These are phyloP conservation scores for Epichloe hybrida DNA, from an alignment of 2,329 filamentous ascomycete species.

Conservation along the genomic window DNA sequence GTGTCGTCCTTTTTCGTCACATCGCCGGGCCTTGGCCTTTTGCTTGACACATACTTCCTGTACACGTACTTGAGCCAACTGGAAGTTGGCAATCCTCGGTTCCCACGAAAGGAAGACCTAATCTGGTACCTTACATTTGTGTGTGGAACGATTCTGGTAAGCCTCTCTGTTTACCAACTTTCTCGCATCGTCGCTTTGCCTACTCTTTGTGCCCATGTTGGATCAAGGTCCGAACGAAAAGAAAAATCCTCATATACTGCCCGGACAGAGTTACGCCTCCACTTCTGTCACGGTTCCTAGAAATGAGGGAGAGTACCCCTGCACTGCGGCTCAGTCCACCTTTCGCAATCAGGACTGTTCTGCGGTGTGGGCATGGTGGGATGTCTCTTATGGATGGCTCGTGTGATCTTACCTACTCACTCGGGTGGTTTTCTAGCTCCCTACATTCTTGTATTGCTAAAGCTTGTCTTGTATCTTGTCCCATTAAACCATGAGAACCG, in stretches of 20 bases:
- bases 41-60: constrained; percentile 63
- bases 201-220: constrained; percentile 5
- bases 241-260: constrained; percentile 50
- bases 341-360: constrained; percentile 55
- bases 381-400: constrained; percentile 58
- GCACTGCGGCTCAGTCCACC: constrained; percentile 44
- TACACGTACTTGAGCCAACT: constrained; percentile 66
- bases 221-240: background rate
- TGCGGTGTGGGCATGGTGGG: constrained; percentile 64
- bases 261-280: constrained; percentile 52
- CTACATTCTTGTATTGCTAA: constrained; percentile 34
- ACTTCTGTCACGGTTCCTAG: constrained; percentile 75
- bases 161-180: constrained; percentile 23
- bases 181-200: constrained; percentile 11
- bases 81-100: constrained; percentile 58
- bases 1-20: constrained; percentile 30
- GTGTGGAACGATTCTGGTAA: constrained; percentile 61
- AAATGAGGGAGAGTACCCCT: constrained; percentile 71
- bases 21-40: constrained; percentile 29
- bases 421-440: constrained; percentile 48
- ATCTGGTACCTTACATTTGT: constrained; percentile 70
- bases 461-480: background rate
- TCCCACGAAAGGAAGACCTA: constrained; percentile 63
- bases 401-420: constrained; percentile 41
- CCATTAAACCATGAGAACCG: background rate